Evolutionary conservation across 2,329 filamentous ascomycete species (phyloP).

Genomic region (Alternaria angustiovoidea): DNA sequence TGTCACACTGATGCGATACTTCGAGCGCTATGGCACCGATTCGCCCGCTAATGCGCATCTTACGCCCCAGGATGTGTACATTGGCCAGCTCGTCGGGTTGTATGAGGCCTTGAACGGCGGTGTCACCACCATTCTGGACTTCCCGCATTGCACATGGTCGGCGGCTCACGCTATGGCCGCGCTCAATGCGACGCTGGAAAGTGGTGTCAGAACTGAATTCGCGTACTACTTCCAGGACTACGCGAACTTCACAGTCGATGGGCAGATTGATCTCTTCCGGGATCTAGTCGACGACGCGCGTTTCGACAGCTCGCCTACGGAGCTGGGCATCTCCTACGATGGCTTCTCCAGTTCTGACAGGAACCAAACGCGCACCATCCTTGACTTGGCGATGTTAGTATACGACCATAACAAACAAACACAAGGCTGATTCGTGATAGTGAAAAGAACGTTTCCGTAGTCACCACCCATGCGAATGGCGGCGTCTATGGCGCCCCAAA

Average conservation of each 20-base stretch:
- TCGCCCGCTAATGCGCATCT: constrained; percentile 12
- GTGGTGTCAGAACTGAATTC: constrained; percentile 38
- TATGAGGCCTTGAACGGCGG: constrained; percentile 62
- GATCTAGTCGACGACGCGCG: constrained; percentile 1
- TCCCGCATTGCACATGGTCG: constrained; percentile 47
- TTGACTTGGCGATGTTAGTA: constrained; percentile 14
- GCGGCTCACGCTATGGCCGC: constrained; percentile 55
- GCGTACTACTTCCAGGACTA: constrained; percentile 13
- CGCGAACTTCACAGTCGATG: constrained; percentile 11
- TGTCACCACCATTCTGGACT: constrained; percentile 60
- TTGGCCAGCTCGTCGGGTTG: constrained; percentile 48
- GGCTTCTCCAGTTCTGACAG: constrained; percentile 8
- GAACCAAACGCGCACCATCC: constrained; percentile 8
- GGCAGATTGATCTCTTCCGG: constrained; percentile 6
- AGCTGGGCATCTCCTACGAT: constrained; percentile 14
- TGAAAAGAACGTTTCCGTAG: constrained; percentile 38
- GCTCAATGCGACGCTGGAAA: constrained; percentile 58
- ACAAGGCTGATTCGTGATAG: constrained; percentile 1
- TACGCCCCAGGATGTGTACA: constrained; percentile 32
- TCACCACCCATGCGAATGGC: constrained; percentile 50
- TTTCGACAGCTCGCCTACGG: constrained; percentile 4
- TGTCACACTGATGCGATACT: constrained; percentile 47
- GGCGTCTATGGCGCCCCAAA: constrained; percentile 19
- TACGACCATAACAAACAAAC: neutral
- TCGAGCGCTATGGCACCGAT: constrained; percentile 21